Evolutionary conservation across 192 early-diverging fungal genomes (phyloP), one percentile per base, ranked within the genome.

Genomic region (Rhizophagus clarus): DNA sequence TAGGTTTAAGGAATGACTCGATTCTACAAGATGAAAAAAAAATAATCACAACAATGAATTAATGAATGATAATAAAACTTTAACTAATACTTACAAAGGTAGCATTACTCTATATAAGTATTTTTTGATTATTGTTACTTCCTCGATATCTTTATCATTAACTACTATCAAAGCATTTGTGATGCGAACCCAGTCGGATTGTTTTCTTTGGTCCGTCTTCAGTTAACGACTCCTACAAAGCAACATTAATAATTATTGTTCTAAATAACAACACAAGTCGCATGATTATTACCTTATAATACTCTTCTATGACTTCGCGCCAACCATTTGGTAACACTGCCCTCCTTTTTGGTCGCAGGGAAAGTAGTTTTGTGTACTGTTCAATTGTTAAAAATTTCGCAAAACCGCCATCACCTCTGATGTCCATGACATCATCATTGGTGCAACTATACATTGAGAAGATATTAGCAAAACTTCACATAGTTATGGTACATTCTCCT

Each of bases 401-500:
- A 37, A 37, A 37, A 2, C 34, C 34, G 5, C 34, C 5, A 3
- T 37, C 34, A 2, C 75, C 75, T 66, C 75, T 7, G 49, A 77
- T 77, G 29, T 77, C 75, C 75, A 77, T 77, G 9, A 77, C 63
- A 66, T 77, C 75, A 77, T 77, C 61, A 42, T 47, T 77, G 2
- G 61, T 66, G n/a, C 32, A 76, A 0, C 75, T 64, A 76, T 76
- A 45, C n/a, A n/a, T 45, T 76, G 42, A 76, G 34, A 64, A 76
- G 37, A 37, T 42, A 76, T 76, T 76, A 76, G 3, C 34, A n/a
- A n/a, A n/a, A n/a, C n/a, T n/a, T n/a, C n/a, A n/a, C n/a, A n/a
- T n/a, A n/a, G n/a, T n/a, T n/a, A n/a, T n/a, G n/a, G n/a, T n/a
- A n/a, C n/a, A n/a, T n/a, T n/a, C n/a, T n/a, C n/a, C n/a, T n/a